Evolutionary conservation across 805 yeast genomes (phyloP).

Genomic region (Wickerhamomyces sydowiorum): DNA sequence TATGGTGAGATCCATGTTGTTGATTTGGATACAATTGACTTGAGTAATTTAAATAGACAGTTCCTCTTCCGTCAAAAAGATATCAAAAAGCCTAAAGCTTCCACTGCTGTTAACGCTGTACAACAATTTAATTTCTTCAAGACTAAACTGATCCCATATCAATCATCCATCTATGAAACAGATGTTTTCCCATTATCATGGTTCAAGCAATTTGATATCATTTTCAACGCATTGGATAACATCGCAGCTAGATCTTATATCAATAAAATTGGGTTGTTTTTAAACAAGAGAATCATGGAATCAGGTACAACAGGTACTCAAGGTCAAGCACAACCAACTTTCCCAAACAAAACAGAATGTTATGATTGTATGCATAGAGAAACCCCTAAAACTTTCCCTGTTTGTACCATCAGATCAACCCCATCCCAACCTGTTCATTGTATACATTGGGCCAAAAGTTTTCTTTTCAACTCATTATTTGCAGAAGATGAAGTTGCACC

Average conservation of each 20-base stretch:
- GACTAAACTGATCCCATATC: slow-evolving; percentile 68
- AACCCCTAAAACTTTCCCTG: slow-evolving; percentile 88
- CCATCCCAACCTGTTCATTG: slow-evolving; percentile 97
- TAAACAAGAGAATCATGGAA: slow-evolving; percentile 76
- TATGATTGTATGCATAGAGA: slow-evolving; percentile 87
- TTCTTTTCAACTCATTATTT: slow-evolving; percentile 76
- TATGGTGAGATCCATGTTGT: slow-evolving; percentile 85
- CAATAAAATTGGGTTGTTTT: slow-evolving; percentile 71
- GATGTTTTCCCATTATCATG: slow-evolving; percentile 65
- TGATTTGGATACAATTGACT: slow-evolving; percentile 93
- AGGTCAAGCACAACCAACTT: slow-evolving; percentile 92
- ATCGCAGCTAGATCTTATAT: slow-evolving; percentile 89
- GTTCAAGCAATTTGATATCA: slow-evolving; percentile 70
- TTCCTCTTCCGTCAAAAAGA: slow-evolving; percentile 86
- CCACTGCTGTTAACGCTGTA: slow-evolving; percentile 82
- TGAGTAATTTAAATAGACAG: slow-evolving; percentile 89
- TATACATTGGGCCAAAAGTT: slow-evolving; percentile 96
- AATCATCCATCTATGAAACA: slow-evolving; percentile 83
- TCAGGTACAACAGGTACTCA: slow-evolving; percentile 93
- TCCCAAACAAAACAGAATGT: slow-evolving; percentile 80
- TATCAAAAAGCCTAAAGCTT: slow-evolving; percentile 81
- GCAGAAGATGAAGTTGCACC: slow-evolving; percentile 39
- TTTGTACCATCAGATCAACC: slow-evolving; percentile 93
- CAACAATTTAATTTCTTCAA: slow-evolving; percentile 56
- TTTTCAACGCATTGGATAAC: slow-evolving; percentile 92